phyloP scores from a whole-genome alignment of 2,329 filamentous ascomycete species.

The Periconia sp. region DNA sequence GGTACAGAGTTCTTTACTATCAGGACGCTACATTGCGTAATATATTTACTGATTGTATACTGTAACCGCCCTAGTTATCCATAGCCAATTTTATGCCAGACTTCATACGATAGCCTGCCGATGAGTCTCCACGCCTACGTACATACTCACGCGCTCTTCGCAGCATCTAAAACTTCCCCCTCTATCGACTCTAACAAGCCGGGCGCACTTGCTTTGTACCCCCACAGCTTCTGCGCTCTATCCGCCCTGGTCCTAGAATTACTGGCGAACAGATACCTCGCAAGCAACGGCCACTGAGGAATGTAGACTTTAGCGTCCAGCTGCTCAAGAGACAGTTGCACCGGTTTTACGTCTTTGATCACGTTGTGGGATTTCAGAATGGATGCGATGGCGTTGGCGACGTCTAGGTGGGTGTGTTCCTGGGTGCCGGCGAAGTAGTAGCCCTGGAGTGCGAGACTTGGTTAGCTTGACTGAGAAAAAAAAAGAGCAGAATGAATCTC shows the following conservation, averaged over 20 bases:
- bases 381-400: constrained; percentile 25
- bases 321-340: constrained; percentile 22
- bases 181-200: constrained; percentile 50
- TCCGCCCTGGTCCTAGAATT: constrained; percentile 61
- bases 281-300: constrained; percentile 22
- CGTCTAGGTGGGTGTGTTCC: constrained; percentile 31
- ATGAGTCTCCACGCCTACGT: background rate
- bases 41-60: no score
- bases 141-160: constrained; percentile 3
- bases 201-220: constrained; percentile 56
- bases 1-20: no score
- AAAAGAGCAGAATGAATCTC: background rate
- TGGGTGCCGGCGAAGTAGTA: constrained; percentile 52
- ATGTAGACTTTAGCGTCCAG: constrained; percentile 28
- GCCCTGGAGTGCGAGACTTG: constrained; percentile 31
- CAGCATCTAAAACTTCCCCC: constrained; percentile 23
- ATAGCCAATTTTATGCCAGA: no score
- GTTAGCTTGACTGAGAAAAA: background rate
- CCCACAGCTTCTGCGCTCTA: constrained; percentile 56
- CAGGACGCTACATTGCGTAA: no score
- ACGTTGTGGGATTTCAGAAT: constrained; percentile 30
- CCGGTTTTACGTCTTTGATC: constrained; percentile 22
- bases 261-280: constrained; percentile 42
- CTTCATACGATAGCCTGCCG: no score
- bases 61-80: no score